phyloP scores from a whole-genome alignment of 2,329 filamentous ascomycete species.

The Ustilaginoidea virens region DNA sequence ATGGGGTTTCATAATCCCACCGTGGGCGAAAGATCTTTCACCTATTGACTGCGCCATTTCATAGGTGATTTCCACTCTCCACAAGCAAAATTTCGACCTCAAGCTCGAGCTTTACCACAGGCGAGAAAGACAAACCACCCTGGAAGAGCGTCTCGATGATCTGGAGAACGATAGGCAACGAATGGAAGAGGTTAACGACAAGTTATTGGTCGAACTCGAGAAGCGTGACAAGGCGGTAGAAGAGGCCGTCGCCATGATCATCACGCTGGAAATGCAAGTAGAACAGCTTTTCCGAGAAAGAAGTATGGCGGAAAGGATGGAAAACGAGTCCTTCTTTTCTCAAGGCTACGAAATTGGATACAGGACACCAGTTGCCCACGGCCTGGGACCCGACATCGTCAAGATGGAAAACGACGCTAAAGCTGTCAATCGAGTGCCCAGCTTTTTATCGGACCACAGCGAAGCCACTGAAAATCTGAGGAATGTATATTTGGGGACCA shows the following conservation, averaged over 20 bases:
- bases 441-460: slow-evolving; percentile 45
- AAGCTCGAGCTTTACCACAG: slow-evolving; percentile 60
- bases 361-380: slow-evolving; percentile 9
- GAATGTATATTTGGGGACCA: slow-evolving; percentile 38
- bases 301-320: slow-evolving; percentile 35
- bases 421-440: slow-evolving; percentile 42
- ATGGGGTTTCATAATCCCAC: neutral
- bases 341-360: slow-evolving; percentile 15
- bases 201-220: slow-evolving; percentile 43
- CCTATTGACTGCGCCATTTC: neutral
- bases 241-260: slow-evolving; percentile 56
- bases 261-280: slow-evolving; percentile 44
- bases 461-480: slow-evolving; percentile 45
- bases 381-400: slow-evolving; percentile 7
- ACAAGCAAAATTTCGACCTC: slow-evolving; percentile 65
- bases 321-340: slow-evolving; percentile 23
- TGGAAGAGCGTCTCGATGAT: slow-evolving; percentile 42
- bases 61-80: slow-evolving; percentile 49
- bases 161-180: slow-evolving; percentile 39
- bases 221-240: slow-evolving; percentile 55
- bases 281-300: slow-evolving; percentile 38
- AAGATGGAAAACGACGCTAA: slow-evolving; percentile 17
- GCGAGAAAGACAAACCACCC: slow-evolving; percentile 42
- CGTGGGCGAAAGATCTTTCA: neutral
- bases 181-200: slow-evolving; percentile 40